Evolutionary conservation across 371 early-diverging fungal species (phyloP).

Genomic region (Smittium culicis): DNA sequence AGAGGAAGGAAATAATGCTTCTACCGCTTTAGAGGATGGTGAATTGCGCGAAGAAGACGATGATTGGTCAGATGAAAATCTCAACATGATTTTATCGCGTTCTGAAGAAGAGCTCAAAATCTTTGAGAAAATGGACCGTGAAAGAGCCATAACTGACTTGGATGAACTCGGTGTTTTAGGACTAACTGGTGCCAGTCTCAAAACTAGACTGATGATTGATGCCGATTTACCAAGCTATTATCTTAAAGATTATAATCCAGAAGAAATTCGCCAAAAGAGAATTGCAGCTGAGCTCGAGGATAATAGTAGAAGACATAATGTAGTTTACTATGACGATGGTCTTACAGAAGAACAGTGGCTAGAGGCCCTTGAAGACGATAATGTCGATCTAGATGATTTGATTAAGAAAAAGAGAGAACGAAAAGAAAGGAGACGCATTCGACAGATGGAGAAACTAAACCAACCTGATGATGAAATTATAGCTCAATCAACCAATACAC

Average conservation of each 20-base stretch:
- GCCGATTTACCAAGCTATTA: slow-evolving; percentile 78
- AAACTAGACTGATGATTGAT: slow-evolving; percentile 64
- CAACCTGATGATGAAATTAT: not conserved
- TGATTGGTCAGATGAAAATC: slow-evolving; percentile 65
- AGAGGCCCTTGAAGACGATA: slow-evolving; percentile 43
- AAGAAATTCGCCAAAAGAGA: slow-evolving; percentile 19
- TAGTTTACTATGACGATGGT: slow-evolving; percentile 80
- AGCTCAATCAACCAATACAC: not conserved
- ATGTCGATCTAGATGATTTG: slow-evolving; percentile 44
- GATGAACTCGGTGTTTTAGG: slow-evolving; percentile 36
- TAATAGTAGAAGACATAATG: slow-evolving; percentile 54
- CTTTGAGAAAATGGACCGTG: slow-evolving; percentile 57
- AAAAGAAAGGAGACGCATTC: slow-evolving; percentile 12
- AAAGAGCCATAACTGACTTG: slow-evolving; percentile 36
- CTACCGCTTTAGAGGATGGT: slow-evolving; percentile 35
- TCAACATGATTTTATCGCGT: slow-evolving; percentile 73
- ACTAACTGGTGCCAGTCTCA: slow-evolving; percentile 38
- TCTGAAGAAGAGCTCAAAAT: slow-evolving; percentile 53
- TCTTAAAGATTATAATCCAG: slow-evolving; percentile 36
- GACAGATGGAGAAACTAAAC: slow-evolving; percentile 9
- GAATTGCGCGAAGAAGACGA: slow-evolving; percentile 56
- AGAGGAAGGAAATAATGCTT: not conserved
- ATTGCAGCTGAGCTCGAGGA: slow-evolving; percentile 38
- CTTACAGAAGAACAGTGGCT: slow-evolving; percentile 90
- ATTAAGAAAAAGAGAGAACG: slow-evolving; percentile 39